Conservation (phyloP, 2,329 filamentous ascomycete genomes). For the Epichloe gansuensis region DNA sequence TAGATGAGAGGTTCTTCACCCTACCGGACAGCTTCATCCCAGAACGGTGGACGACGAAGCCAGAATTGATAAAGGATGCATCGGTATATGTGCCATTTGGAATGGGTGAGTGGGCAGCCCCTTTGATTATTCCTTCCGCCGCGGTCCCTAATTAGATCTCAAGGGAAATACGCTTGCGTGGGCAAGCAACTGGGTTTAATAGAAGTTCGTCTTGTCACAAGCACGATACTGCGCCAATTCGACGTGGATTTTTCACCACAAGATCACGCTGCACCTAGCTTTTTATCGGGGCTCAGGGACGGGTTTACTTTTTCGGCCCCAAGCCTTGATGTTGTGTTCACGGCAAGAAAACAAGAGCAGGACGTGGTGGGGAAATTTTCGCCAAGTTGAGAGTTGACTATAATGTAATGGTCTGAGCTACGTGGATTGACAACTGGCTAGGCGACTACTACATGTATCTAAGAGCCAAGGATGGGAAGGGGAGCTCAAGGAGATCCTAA, state of each 20-base stretch:
- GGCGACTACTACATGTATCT: too few species aligned
- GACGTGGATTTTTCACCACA: background rate
- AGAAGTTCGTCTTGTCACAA: constrained; percentile 13
- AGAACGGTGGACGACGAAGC: constrained; percentile 21
- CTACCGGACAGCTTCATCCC: constrained; percentile 18
- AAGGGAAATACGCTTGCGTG: constrained; percentile 21
- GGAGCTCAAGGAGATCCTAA: too few species aligned
- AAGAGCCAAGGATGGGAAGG: too few species aligned
- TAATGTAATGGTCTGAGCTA: too few species aligned
- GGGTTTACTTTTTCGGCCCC: too few species aligned
- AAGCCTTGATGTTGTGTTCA: too few species aligned
- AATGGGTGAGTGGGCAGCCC: constrained; percentile 10
- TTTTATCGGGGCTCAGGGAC: too few species aligned
- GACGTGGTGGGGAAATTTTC: too few species aligned
- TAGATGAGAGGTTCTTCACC: constrained; percentile 10
- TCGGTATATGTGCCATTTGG: constrained; percentile 17
- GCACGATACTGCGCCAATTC: background rate
- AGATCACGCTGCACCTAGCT: too few species aligned
- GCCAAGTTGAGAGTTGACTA: too few species aligned
- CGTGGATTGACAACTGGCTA: too few species aligned
- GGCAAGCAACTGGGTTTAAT: constrained; percentile 24
- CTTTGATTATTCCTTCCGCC: background rate
- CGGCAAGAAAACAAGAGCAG: too few species aligned
- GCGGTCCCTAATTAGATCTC: background rate
- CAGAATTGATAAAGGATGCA: constrained; percentile 14